Conservation (phyloP, 2,329 filamentous ascomycete genomes). For the Triangularia verruculosa region DNA sequence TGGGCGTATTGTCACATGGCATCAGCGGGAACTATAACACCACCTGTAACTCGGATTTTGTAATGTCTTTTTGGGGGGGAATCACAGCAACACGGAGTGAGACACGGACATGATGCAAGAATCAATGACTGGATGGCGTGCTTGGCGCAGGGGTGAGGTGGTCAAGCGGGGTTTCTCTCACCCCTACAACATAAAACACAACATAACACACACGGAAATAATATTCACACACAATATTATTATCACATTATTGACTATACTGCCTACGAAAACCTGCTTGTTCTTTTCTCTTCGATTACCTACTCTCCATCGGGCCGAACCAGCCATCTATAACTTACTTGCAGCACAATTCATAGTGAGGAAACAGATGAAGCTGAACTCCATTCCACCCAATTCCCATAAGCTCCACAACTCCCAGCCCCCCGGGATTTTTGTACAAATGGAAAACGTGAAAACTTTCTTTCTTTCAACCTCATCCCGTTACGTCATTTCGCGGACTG, state of each 20-base stretch:
- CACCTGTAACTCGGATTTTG: background rate
- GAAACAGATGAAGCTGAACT: background rate
- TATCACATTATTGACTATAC: background rate
- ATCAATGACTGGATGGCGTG: background rate
- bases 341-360: background rate
- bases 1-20: background rate
- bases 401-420: background rate
- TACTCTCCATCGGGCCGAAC: background rate
- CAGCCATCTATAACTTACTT: background rate
- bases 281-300: background rate
- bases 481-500: background rate
- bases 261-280: background rate
- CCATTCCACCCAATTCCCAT: background rate
- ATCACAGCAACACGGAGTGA: background rate
- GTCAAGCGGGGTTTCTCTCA: background rate
- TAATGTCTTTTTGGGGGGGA: background rate
- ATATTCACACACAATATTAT: background rate
- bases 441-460: background rate
- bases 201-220: background rate
- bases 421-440: background rate
- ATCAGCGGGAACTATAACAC: background rate
- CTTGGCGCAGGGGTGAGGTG: background rate
- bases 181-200: background rate
- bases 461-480: background rate
- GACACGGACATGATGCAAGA: background rate